phyloP scores from a whole-genome alignment of 192 early-diverging fungal species.

The Umbelopsis isabellina region DNA sequence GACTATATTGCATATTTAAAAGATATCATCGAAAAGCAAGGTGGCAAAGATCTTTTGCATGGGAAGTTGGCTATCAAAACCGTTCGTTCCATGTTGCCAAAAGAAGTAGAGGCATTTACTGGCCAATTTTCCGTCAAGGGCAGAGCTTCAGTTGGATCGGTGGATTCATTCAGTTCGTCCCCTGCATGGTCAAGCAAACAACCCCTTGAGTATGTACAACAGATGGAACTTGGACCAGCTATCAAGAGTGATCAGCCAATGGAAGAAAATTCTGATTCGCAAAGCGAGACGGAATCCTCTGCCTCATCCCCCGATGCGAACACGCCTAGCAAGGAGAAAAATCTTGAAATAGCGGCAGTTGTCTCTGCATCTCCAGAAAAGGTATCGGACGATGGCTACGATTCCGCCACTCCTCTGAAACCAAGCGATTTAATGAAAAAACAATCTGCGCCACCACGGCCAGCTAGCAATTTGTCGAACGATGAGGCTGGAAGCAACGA shows the following conservation, averaged over 20 bases:
- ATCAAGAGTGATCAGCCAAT: neutral
- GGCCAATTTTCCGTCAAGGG: slow-evolving; percentile 27
- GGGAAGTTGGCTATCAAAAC: slow-evolving; percentile 22
- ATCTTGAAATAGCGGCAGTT: neutral
- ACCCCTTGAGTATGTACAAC: neutral
- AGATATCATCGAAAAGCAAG: slow-evolving; percentile 29
- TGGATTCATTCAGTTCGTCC: slow-evolving; percentile 2
- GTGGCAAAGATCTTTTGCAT: slow-evolving; percentile 25
- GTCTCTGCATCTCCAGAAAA: neutral
- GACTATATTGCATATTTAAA: slow-evolving; percentile 72
- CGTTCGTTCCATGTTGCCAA: slow-evolving; percentile 31
- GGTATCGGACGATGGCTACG: slow-evolving; percentile 4
- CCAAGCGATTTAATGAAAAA: slow-evolving; percentile 18
- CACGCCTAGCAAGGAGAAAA: neutral
- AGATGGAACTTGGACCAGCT: slow-evolving; percentile 5
- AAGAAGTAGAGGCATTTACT: slow-evolving; percentile 34
- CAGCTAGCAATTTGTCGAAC: neutral
- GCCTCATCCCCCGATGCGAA: neutral
- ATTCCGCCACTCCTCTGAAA: slow-evolving; percentile 4
- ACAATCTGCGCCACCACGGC: neutral
- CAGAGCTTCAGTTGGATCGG: neutral
- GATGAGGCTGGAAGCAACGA: neutral
- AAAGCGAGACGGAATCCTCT: slow-evolving; percentile 8
- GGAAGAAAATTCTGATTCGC: neutral
- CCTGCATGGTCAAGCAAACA: slow-evolving; percentile 11